These are phyloP conservation scores for Dothidotthia symphoricarpi DNA, from an alignment of 2,329 filamentous ascomycete species.

Conservation along the genomic window DNA sequence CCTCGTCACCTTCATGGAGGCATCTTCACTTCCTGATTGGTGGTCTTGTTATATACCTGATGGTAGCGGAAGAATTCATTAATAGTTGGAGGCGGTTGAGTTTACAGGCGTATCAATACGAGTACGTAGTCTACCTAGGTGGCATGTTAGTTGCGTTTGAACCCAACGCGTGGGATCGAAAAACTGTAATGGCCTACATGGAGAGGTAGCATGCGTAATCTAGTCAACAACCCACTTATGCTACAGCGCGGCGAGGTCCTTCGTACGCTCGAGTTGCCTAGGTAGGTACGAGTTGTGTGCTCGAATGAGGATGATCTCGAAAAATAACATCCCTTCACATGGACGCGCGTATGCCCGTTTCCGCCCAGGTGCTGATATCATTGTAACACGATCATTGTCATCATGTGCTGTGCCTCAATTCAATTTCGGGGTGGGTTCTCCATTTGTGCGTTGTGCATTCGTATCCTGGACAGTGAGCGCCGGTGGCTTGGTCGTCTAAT, in stretches of 20 bases:
- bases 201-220: conserved; percentile 5
- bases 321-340: conserved; percentile 9
- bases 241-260: background rate
- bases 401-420: conserved; percentile 12
- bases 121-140: conserved; percentile 5
- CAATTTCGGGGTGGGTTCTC: conserved; percentile 14
- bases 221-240: conserved; percentile 6
- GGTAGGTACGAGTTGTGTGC: background rate
- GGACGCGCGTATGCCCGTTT: conserved; percentile 23
- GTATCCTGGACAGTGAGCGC: conserved; percentile 14
- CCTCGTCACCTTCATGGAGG: conserved; percentile 5
- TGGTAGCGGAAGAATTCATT: conserved; percentile 11
- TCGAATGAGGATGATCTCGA: background rate
- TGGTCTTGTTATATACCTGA: conserved; percentile 13
- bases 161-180: conserved; percentile 2
- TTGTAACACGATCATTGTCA: background rate
- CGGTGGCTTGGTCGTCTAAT: conserved; percentile 17
- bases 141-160: conserved; percentile 11
- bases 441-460: conserved; percentile 13
- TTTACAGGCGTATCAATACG: conserved; percentile 13
- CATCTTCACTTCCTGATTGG: conserved; percentile 1
- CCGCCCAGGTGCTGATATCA: conserved; percentile 3
- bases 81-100: background rate
- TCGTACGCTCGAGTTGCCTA: background rate
- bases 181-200: conserved; percentile 11